Conservation (phyloP, 176 grass and related monocot species). For the Urochloa ruziziensis region DNA sequence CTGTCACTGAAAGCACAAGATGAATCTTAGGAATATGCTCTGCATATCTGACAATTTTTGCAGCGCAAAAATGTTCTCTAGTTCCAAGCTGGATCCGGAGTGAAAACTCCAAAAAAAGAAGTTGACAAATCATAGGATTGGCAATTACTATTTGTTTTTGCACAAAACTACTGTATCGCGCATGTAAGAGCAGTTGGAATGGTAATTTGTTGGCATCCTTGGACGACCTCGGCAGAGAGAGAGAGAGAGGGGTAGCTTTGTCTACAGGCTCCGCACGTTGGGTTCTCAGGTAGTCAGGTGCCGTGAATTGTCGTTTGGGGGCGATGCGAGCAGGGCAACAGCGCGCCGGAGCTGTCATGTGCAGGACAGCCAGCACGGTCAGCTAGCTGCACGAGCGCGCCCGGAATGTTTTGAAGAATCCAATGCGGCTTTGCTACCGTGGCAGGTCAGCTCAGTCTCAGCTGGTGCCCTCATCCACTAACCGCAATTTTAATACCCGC, state of each 20-base stretch:
- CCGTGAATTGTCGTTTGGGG: not conserved
- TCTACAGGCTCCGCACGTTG: not conserved
- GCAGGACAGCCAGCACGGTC: conserved; percentile 9
- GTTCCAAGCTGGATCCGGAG: not conserved
- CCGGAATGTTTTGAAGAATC: conserved; percentile 50
- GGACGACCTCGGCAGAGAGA: too few relatives aligned
- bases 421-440: conserved; percentile 14
- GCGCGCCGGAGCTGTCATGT: conserved; percentile 15
- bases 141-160: not conserved
- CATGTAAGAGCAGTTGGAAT: not conserved
- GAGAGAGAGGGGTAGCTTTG: not conserved
- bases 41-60: not conserved
- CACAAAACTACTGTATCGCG: not conserved
- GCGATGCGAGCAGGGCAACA: not conserved
- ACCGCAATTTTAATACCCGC: not conserved
- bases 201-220: not conserved
- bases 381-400: conserved; percentile 1
- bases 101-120: not conserved
- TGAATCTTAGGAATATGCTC: not conserved
- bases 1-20: not conserved
- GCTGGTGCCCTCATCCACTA: conserved; percentile 31
- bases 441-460: not conserved
- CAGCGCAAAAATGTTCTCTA: not conserved
- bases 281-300: conserved; percentile 9
- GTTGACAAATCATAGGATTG: not conserved